Evolutionary conservation across 805 yeast species (phyloP), one percentile per base, ranked within the genome.

Genomic region (Saccharomycopsis sp.): DNA sequence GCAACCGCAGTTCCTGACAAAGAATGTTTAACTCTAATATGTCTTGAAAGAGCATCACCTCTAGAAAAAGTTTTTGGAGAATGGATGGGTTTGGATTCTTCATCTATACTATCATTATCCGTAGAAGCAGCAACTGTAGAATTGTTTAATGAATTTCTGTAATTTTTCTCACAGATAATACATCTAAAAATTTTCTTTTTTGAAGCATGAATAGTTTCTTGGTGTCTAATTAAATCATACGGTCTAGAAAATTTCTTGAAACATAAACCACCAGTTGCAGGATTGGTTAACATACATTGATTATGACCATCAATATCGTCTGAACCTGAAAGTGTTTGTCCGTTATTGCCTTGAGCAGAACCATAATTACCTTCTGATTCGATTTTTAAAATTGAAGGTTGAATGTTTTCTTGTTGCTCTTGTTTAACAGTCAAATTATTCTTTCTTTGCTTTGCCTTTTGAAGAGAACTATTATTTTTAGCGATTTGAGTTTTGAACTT

Each of bases 1-100:
- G 73, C 66, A n/a, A 84, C 85, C 47, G 77, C 79, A 45, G 66
- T 62, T 30, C 81, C 81, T 31, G 66, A 69, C 40, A 79, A 60
- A 6, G 82, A 81, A 63, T 88, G 97, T 64, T 92, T 87, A 34
- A 87, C 89, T 52, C 94, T 77, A 47, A 88, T 78, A 59, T 89
- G 98, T 57, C 96, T 76, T 14, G 95, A 84, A 47, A 89, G 69
- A 1, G 98, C 96, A 61, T 89, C 98, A 56, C 87, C 81, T 47
- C 98, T 74, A 41, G 95, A 82, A 55, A 92, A 89, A 1, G 95
- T 86, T 64, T 89, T 79, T 36, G 76, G 74, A 13, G 41, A 31
- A 14, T 35, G 41, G 5, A 30, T 9, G 10, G 28, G 32, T 20
- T 35, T 43, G 8, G 31, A 34, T 19, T 34, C 30, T 3, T 36